Evolutionary conservation across 345 rosid species (phyloP), one percentile per base, ranked within the genome.

Genomic region (Rubroshorea leprosula): DNA sequence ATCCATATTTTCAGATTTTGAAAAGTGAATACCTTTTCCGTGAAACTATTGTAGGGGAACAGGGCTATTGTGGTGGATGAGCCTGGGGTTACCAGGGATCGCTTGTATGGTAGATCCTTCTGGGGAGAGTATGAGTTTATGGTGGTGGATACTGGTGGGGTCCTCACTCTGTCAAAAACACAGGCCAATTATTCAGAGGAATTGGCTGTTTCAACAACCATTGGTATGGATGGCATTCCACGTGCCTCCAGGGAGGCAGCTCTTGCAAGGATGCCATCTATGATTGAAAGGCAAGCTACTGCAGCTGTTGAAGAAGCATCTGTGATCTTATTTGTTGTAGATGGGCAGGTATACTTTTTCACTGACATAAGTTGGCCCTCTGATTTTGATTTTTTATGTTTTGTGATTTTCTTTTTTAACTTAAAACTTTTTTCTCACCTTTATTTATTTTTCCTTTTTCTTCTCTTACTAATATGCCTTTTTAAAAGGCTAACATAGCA

Each of bases 31-130:
- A 13, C 6, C 59, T 14, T 14, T 52, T 61, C 23, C 43, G 5
- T 52, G 44, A 13, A 27, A 19, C 49, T 52, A 43, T 60, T 62
- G 23, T 72, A 87, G 96, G 96, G 81, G 39, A 86, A 88, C 56
- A 82, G 62, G 75, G 98, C 98, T 11, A 91, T 91, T 66, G 98
- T 91, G 52, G 96, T 91, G 75, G 95, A 91, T 74, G 98, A 91
- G 67, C 96, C 98, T 63, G 98, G 98, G 47, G 98, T 82, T 54
- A 91, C 98, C 23, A 78, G 98, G 74, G 98, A 91, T 67, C 85
- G 98, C 22, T 69, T 91, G 72, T 91, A 91, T 58, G 98, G 98
- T 23, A 79, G 98, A 79, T 79, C 95, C 0, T 86, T 74, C 62
- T 91, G 96, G 96, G 98, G 96, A 18, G 80, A 80, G 13, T 50